These are phyloP conservation scores for Vitis rupestris DNA, from an alignment of 164 flowering plant genomes.

Conservation along the genomic window DNA sequence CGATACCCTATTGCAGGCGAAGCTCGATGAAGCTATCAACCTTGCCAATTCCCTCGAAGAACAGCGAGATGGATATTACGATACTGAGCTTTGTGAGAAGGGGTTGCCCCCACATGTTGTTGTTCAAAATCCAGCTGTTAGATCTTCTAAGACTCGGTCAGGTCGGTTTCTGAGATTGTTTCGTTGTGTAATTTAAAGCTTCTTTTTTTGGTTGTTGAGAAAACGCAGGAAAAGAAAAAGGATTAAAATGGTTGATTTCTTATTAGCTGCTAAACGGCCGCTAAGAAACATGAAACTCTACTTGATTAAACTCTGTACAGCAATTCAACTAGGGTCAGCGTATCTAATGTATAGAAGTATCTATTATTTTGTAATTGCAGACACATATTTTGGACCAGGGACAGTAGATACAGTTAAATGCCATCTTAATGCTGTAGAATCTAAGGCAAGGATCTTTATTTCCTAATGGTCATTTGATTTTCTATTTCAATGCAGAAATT, in stretches of 20 bases:
- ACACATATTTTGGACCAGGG: constrained; percentile 83
- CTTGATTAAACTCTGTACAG: no score
- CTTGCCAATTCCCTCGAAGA: constrained; percentile 89
- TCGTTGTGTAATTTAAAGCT: background rate
- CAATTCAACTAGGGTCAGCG: no score
- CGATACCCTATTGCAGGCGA: constrained; percentile 43
- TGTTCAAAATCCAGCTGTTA: constrained; percentile 79
- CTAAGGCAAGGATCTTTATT: constrained; percentile 50
- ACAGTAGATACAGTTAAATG: constrained; percentile 74
- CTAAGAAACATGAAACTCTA: no score
- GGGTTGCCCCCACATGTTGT: constrained; percentile 66
- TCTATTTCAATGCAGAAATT: background rate
- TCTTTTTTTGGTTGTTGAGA: background rate
- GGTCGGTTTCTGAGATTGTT: constrained; percentile 37
- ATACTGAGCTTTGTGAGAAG: constrained; percentile 41
- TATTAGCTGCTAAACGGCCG: no score
- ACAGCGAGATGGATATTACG: constrained; percentile 60
- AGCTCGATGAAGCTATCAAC: constrained; percentile 83
- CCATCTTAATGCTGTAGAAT: constrained; percentile 62
- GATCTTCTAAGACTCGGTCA: constrained; percentile 51
- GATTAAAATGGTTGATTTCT: no score
- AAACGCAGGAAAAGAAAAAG: background rate
- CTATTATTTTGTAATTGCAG: constrained; percentile 31
- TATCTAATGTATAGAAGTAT: no score
- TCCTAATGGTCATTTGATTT: background rate